Evolutionary conservation across 345 rosid species (phyloP).

Genomic region (Syzygium jambos): DNA sequence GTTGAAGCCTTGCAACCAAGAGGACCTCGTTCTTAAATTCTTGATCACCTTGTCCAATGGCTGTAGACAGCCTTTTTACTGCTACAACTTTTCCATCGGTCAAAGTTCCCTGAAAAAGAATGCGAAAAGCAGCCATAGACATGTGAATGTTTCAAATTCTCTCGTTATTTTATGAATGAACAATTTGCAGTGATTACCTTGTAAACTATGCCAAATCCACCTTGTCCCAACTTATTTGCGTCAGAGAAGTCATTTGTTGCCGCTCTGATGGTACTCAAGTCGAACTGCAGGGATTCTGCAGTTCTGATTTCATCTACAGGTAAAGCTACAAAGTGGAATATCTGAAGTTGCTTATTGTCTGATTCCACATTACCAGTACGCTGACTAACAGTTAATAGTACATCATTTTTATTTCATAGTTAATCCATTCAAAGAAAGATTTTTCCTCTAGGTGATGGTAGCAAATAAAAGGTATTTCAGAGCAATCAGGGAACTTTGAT

Average conservation of each 20-base stretch:
- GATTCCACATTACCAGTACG: background rate
- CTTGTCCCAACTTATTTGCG: slow-evolving; percentile 7
- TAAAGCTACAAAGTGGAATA: background rate
- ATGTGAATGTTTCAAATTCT: background rate
- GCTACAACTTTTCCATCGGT: background rate
- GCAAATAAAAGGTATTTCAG: background rate
- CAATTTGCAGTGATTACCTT: background rate
- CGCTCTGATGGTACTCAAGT: slow-evolving; percentile 4
- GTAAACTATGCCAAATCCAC: slow-evolving; percentile 1
- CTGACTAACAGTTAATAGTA: background rate
- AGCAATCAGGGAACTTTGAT: background rate
- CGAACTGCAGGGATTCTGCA: background rate
- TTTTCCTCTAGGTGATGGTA: background rate
- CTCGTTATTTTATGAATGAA: background rate
- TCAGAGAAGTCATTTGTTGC: slow-evolving; percentile 20
- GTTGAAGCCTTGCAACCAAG: background rate
- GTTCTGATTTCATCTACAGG: background rate
- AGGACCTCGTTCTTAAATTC: background rate
- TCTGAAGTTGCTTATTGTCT: background rate
- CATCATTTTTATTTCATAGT: background rate
- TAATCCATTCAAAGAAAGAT: background rate
- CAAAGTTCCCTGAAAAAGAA: background rate
- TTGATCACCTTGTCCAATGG: background rate
- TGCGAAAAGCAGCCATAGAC: background rate
- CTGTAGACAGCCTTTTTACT: background rate